A percentile compares a stretch with the other conserved stretches of the same genome.
phyloP scores from a whole-genome alignment of 768 basidiomycete species.

The Mrakia blollopis region DNA sequence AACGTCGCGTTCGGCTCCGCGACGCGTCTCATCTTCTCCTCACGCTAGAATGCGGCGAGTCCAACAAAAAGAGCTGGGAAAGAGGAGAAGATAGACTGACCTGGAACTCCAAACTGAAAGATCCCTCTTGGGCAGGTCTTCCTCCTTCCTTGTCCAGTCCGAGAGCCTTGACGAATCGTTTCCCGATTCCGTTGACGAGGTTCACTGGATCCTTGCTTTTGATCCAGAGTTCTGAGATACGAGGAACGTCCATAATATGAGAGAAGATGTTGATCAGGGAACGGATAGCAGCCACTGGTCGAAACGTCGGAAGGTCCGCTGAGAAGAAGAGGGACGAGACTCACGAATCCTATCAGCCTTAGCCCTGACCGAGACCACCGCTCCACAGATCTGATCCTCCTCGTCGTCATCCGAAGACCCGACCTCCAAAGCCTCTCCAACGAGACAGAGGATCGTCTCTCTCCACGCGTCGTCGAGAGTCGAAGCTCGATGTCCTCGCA shows the following conservation, averaged over 20 bases:
- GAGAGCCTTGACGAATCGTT: slow-evolving; percentile 71
- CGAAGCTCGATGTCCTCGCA: slow-evolving; percentile 67
- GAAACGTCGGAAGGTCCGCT: not conserved
- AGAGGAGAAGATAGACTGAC: slow-evolving; percentile 45
- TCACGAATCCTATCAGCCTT: slow-evolving; percentile 75
- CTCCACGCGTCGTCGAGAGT: slow-evolving; percentile 83
- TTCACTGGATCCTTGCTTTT: slow-evolving; percentile 79
- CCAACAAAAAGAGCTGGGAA: not conserved
- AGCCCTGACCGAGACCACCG: slow-evolving; percentile 77
- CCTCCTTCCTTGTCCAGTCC: slow-evolving; percentile 54
- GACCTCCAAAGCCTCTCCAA: slow-evolving; percentile 66
- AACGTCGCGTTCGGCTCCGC: too few species aligned
- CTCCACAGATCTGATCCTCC: slow-evolving; percentile 38
- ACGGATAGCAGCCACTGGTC: too few species aligned
- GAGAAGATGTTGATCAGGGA: too few species aligned
- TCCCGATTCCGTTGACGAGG: slow-evolving; percentile 75
- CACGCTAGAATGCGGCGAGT: not conserved
- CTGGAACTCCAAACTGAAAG: slow-evolving; percentile 86
- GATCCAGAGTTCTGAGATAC: slow-evolving; percentile 67
- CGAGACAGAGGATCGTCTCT: slow-evolving; percentile 84
- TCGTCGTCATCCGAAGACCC: slow-evolving; percentile 1
- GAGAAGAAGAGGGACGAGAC: not conserved
- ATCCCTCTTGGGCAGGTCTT: slow-evolving; percentile 56
- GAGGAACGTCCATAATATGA: not conserved
- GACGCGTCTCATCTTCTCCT: not conserved